Evolutionary conservation across 768 basidiomycete genomes (phyloP), one percentile per base, ranked within the genome.

Genomic region (Pholiota molesta): DNA sequence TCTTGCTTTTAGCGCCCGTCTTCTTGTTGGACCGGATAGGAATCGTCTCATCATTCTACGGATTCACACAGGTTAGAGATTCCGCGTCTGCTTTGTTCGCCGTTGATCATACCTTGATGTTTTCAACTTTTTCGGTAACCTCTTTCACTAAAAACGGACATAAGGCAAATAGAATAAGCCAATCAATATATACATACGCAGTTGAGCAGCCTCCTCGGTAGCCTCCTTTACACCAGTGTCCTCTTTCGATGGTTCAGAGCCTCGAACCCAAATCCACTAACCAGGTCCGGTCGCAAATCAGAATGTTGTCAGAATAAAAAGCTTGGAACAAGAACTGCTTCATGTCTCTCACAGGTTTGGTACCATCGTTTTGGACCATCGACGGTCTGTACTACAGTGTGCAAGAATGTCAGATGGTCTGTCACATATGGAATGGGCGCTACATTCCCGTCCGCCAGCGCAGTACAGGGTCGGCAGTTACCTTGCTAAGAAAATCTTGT

Each of bases 311-410:
- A 37, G 45, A 8, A 11, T 6, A 16, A 53, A 29, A 31, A 40
- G 37, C 2, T 28, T 33, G 37, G 8, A 5, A 21, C 9, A n/a
- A 63, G 10, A 28, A 13, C 35, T 21, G 1, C n/a, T 61, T 40
- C 23, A 13, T 14, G 58, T 31, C 35, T 63, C 85, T 70, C 60
- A 91, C 90, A 45, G 89, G 89, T 72, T 90, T 91, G 0, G 79
- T 87, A 4, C 90, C 90, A 61, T 91, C 88, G 68, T 92, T 84
- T 65, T 89, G 85, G 10, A 91, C 86, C 89, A 91, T 88, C 17
- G 89, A 91, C 0, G 91, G 90, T 56, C 80, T 88, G 65, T 85
- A 90, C 89, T 91, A 56, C 26, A 57, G 21, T 26, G 47, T 61
- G 31, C 13, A 31, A 51, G 21, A 21, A 44, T 35, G 39, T 35